Evolutionary conservation across 1,284 basidiomycete genomes (phyloP).

Genomic region (Tylopilus sp.): DNA sequence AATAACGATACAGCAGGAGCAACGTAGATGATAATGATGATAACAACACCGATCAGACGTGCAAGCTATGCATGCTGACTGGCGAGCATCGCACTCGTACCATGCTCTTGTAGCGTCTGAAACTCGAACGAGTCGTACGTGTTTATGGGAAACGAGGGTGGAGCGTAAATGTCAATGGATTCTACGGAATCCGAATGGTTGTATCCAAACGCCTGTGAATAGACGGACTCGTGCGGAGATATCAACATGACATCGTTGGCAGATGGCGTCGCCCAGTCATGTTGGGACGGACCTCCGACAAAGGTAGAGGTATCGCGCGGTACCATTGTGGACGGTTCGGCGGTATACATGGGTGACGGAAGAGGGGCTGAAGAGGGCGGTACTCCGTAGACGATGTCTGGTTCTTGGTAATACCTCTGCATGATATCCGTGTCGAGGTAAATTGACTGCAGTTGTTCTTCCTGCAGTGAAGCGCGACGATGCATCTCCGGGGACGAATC

Average conservation of each 20-base stretch:
- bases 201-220: conserved; percentile 21
- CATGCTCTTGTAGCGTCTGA: conserved; percentile 34
- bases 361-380: conserved; percentile 12
- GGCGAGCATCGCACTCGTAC: conserved; percentile 10
- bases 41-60: neutral
- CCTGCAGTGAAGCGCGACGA: conserved; percentile 20
- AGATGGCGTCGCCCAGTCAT: conserved; percentile 17
- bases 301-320: conserved; percentile 18
- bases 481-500: conserved; percentile 17
- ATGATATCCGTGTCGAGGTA: conserved; percentile 28
- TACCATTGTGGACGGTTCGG: conserved; percentile 12
- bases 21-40: conserved; percentile 28
- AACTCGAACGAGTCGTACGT: conserved; percentile 37
- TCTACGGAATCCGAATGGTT: conserved; percentile 21
- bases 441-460: conserved; percentile 26
- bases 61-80: conserved; percentile 23
- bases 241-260: conserved; percentile 20
- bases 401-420: conserved; percentile 22
- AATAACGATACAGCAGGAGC: conserved; percentile 30
- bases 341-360: conserved; percentile 23
- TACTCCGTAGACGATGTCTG: conserved; percentile 18
- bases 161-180: conserved; percentile 18
- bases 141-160: conserved; percentile 17
- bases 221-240: conserved; percentile 21
- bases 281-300: conserved; percentile 9